Conservation (phyloP, 305 asterid genomes). For the Ajuga reptans region DNA sequence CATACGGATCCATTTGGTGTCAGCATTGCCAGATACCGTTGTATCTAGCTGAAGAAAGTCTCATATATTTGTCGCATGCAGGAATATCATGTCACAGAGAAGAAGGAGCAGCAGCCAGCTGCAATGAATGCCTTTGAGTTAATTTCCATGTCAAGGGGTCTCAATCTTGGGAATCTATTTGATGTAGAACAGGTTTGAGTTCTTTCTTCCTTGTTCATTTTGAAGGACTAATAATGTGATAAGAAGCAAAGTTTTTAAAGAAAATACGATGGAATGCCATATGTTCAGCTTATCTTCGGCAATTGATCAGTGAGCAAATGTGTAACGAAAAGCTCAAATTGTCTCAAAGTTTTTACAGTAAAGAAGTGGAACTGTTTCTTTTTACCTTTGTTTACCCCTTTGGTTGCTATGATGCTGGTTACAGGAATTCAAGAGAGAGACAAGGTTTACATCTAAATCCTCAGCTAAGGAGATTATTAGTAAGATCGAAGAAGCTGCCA, state of each 20-base stretch:
- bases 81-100: constrained; percentile 84
- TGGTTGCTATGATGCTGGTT: neutral
- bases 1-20: neutral
- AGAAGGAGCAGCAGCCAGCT: constrained; percentile 72
- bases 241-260: neutral
- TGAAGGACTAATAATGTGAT: neutral
- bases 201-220: neutral
- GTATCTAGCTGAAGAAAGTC: neutral
- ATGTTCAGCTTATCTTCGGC: neutral
- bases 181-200: constrained; percentile 56
- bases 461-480: constrained; percentile 69
- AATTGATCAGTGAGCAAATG: neutral
- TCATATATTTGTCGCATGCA: constrained; percentile 23
- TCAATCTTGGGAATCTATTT: constrained; percentile 87
- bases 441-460: constrained; percentile 79
- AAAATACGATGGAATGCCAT: neutral
- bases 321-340: neutral
- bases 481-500: constrained; percentile 82
- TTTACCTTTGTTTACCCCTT: constrained; percentile 5
- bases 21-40: neutral
- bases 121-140: constrained; percentile 95
- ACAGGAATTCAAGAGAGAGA: constrained; percentile 86
- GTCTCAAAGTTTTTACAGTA: neutral
- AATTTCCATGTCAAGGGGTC: constrained; percentile 91
- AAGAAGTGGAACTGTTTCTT: neutral